Evolutionary conservation across 192 early-diverging fungal genomes (phyloP), one percentile per base, ranked within the genome.

Genomic region (Entomortierella chlamydospora): DNA sequence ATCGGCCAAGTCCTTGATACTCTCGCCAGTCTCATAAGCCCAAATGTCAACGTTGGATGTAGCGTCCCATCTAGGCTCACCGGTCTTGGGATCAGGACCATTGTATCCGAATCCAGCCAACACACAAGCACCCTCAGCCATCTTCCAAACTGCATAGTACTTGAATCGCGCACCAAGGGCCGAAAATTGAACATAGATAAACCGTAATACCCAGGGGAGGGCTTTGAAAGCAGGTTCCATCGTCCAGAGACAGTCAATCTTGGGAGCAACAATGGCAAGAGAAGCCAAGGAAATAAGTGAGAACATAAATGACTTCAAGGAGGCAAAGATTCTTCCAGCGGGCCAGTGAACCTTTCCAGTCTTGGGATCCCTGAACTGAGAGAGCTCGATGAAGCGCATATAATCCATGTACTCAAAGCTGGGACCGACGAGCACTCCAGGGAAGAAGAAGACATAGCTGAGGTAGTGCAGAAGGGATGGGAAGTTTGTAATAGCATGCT

Each of bases 101-200:
- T 90, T 90, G 70, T 91, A 97, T 4, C 95, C 94, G 56, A 98
- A 86, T 13, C 96, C 95, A 33, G 90, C 84, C 34, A 98, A 61
- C 7, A 91, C 86, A 64, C 95, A 96, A 1, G 93, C 90, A 8
- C 92, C 93, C 83, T 98, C 95, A 45, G 94, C 86, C 67, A 98
- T 82, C 60, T 93, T 90, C 95, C 95, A 99, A n/a, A 92, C 94
- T 0, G 87, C 83, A 78, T 99, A 99, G 86, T 92, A 99, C 61
- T 94, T 94, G 29, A 89, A 80, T 22, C 95, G 88, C 2, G 90
- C 86, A 31, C 84, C 78, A 59, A 91, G 76, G 9, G 88, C 90
- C 9, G 88, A 83, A 2, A 91, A 34, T 58, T 89, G 86, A 34
- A 96, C 67, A 57, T 84, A 94, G 0, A 80, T 45, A 22, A 92